A percentile compares a stretch with the other conserved stretches of the same genome.
Evolutionary conservation across 495 filamentous ascomycete genomes (phyloP).

Genomic region (Astrothelium subdiscretum): DNA sequence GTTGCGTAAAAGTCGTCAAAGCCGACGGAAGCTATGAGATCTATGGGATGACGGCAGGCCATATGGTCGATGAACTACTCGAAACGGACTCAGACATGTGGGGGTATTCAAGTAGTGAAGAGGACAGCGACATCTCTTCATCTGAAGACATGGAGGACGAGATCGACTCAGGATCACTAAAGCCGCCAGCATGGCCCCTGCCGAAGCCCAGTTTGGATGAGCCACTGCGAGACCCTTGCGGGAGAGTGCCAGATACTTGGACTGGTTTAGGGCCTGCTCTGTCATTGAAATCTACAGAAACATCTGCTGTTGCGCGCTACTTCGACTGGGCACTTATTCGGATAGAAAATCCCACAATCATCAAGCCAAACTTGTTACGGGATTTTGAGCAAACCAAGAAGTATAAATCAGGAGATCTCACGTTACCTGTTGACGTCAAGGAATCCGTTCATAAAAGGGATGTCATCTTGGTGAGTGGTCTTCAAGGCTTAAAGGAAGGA

Average conservation of each 20-base stretch:
- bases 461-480: neutral
- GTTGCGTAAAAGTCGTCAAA: conserved; percentile 13
- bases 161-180: neutral
- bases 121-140: neutral
- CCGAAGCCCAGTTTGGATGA: neutral
- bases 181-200: neutral
- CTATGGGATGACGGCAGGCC: conserved; percentile 6
- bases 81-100: neutral
- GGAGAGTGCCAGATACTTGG: neutral
- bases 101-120: neutral
- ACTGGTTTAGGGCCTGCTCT: neutral
- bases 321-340: neutral
- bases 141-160: neutral
- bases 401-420: neutral
- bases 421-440: neutral
- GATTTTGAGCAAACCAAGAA: neutral
- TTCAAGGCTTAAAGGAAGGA: neutral
- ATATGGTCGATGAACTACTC: neutral
- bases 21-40: neutral
- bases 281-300: neutral
- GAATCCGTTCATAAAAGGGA: neutral
- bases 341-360: neutral
- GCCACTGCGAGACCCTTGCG: neutral
- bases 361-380: neutral
- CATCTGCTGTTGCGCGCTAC: neutral